Base-by-base conservation (phyloP, 345 rosid genomes). In the Geranium rotundifolium region DNA sequence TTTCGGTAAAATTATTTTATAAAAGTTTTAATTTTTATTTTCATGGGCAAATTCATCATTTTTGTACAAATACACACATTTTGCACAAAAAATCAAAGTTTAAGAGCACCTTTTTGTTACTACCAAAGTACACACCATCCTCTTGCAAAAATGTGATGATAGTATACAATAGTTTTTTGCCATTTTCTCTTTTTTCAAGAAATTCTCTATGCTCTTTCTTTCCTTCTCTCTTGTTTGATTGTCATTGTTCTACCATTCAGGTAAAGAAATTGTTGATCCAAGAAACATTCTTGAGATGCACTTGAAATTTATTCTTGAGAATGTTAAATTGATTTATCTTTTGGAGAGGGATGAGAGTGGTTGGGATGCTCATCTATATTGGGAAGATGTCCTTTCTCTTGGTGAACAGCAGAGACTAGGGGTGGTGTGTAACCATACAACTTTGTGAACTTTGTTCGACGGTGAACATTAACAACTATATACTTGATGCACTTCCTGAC, bases 331-430 rank as follows among this genome's bases (percentile, higher is more conserved):
- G 60, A 84, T 72, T 65, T 93, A 93, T 81, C 91, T 93, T 57
- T 70, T 90, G 78, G 97, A 88, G 68, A 80, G 99, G 76, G 95
- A 81, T 61, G 87, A 77, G 70, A 78, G 81, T 61, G 92, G 92
- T 58, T 93, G 95, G 97, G 92, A 90, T 75, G 85, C 97, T 54
- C 68, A 69, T 62, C 66, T 73, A 49, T 85, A 86, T 67, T 93
- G 99, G 99, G 96, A 90, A 79, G 92, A 93, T 68, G 84, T 75
- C 60, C 88, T 93, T 17, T 93, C 99, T 66, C 96, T 93, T 7
- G 99, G 99, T 58, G 99, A 93, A 72, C 99, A 90, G 74, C 99
- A 93, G 74, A 85, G 99, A 75, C 76, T 93, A 64, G 96, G 99
- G 71, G 90, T 93, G 97, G 99, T 93, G 67, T 76, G 81, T 73